These are phyloP conservation scores for Pseudogymnoascus sp. DNA, from an alignment of 2,329 filamentous ascomycete genomes.

Conservation along the genomic window DNA sequence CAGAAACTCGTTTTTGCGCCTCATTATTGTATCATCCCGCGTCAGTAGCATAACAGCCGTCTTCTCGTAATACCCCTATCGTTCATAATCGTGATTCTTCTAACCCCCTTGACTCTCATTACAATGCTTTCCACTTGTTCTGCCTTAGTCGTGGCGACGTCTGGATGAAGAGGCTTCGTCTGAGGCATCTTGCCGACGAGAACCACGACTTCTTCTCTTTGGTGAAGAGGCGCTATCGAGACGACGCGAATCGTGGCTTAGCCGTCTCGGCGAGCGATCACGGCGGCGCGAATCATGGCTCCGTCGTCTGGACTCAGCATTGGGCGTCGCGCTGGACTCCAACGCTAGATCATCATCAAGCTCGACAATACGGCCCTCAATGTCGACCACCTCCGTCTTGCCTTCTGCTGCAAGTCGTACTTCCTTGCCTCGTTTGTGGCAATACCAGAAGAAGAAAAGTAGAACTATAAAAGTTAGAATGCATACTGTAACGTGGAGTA, in stretches of 20 bases:
- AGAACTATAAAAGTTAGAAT: constrained; percentile 47
- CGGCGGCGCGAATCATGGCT: neutral
- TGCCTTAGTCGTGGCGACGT: neutral
- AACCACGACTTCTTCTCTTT: neutral
- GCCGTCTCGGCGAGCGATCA: constrained; percentile 1
- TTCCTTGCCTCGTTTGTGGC: constrained; percentile 89
- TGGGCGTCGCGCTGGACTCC: neutral
- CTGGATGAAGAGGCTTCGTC: neutral
- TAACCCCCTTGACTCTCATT: neutral
- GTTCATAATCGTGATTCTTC: neutral
- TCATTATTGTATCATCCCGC: neutral
- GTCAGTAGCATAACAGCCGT: neutral
- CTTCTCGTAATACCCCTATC: neutral
- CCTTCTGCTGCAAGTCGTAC: constrained; percentile 51
- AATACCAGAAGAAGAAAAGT: constrained; percentile 95
- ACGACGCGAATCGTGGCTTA: constrained; percentile 1
- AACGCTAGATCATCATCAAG: constrained; percentile 22
- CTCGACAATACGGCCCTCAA: constrained; percentile 23
- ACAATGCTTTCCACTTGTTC: neutral
- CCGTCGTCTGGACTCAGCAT: neutral
- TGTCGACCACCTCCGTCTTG: constrained; percentile 16
- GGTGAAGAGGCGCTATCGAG: neutral
- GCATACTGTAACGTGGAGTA: neutral
- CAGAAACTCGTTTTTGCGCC: neutral
- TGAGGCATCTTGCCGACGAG: neutral